A percentile compares a stretch with the other conserved stretches of the same genome.
Evolutionary conservation across 1,139 yeast genomes (phyloP).

Genomic region (Hansenula sp.): DNA sequence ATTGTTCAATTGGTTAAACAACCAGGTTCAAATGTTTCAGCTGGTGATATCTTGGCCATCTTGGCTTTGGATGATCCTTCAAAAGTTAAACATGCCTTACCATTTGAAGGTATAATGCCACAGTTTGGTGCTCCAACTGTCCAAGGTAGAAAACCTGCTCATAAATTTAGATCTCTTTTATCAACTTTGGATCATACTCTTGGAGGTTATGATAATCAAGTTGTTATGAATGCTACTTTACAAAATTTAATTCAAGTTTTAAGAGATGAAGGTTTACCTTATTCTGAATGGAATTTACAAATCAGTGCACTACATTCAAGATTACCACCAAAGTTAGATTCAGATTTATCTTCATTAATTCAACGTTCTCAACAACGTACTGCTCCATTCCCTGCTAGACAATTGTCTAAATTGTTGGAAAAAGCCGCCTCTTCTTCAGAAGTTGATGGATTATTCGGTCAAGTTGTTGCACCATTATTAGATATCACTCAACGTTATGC

Average conservation of each 20-base stretch:
- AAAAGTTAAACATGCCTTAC: conserved; percentile 93
- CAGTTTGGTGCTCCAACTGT: conserved; percentile 79
- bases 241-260: conserved; percentile 68
- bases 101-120: conserved; percentile 92
- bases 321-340: conserved; percentile 74
- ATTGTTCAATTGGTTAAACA: conserved; percentile 88
- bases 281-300: conserved; percentile 84
- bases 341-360: conserved; percentile 57
- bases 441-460: conserved; percentile 47
- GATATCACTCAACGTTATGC: conserved; percentile 68
- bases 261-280: conserved; percentile 81
- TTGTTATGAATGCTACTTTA: conserved; percentile 81
- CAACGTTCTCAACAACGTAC: conserved; percentile 65
- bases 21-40: conserved; percentile 95
- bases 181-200: conserved; percentile 72
- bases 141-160: conserved; percentile 80
- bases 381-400: conserved; percentile 93
- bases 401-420: conserved; percentile 50
- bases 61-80: conserved; percentile 94
- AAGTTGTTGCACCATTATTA: conserved; percentile 67
- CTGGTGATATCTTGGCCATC: conserved; percentile 96
- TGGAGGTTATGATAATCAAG: conserved; percentile 92
- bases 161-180: conserved; percentile 59
- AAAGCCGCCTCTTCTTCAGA: conserved; percentile 39
- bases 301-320: conserved; percentile 91